phyloP scores from a whole-genome alignment of 2,329 filamentous ascomycete genomes.

The Blastomyces silverae region DNA sequence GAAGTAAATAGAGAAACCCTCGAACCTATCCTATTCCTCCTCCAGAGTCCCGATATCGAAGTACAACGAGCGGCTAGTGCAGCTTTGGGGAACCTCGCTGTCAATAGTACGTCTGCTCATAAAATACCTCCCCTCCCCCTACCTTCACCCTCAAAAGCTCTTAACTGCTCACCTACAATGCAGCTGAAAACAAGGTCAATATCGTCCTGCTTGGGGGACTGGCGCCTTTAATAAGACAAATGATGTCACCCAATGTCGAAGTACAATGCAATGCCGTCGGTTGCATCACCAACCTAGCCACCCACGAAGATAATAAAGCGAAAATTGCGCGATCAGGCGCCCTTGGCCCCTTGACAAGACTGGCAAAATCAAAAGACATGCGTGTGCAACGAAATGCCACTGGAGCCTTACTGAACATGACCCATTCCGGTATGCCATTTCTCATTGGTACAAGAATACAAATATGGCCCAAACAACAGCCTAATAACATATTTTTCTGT shows the following conservation, averaged over 20 bases:
- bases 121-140: conserved; percentile 10
- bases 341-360: conserved; percentile 76
- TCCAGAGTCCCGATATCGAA: conserved; percentile 93
- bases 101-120: conserved; percentile 67
- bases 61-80: conserved; percentile 95
- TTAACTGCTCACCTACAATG: conserved; percentile 38
- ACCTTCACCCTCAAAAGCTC: conserved; percentile 13
- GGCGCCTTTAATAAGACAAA: conserved; percentile 87
- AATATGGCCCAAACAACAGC: conserved; percentile 4
- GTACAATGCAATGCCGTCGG: conserved; percentile 99
- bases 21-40: conserved; percentile 88
- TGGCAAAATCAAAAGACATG: conserved; percentile 98
- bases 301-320: conserved; percentile 98
- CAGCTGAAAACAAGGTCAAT: conserved; percentile 94
- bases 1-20: conserved; percentile 93
- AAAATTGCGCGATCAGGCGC: conserved; percentile 96
- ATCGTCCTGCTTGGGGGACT: conserved; percentile 91
- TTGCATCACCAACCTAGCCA: conserved; percentile 96
- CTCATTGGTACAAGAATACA: not conserved
- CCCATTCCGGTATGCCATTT: conserved; percentile 71
- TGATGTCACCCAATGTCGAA: conserved; percentile 96
- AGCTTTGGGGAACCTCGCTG: conserved; percentile 88
- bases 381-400: conserved; percentile 96
- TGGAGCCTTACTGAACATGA: conserved; percentile 96
- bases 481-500: conserved; percentile 18